Evolutionary conservation across 192 early-diverging fungal genomes (phyloP).

Genomic region (Mortierella alpina): DNA sequence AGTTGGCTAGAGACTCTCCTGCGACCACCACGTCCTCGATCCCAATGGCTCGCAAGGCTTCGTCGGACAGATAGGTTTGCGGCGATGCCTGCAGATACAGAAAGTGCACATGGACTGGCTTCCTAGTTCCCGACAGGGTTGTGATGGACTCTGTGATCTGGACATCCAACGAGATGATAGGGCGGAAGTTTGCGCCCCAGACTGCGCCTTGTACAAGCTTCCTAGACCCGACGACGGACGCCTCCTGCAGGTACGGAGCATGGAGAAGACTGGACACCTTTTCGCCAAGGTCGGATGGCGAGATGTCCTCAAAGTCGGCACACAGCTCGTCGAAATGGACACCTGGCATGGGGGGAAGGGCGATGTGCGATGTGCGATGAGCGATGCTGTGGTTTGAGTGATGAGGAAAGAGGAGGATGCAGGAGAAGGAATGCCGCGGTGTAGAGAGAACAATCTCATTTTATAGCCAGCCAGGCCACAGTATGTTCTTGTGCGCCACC

Average conservation of each 20-base stretch:
- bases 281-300: slow-evolving; percentile 7
- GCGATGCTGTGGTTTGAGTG: neutral
- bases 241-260: neutral
- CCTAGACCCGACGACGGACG: neutral
- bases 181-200: slow-evolving; percentile 16
- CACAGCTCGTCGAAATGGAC: slow-evolving; percentile 10
- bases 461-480: too few relatives aligned
- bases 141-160: slow-evolving; percentile 18
- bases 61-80: slow-evolving; percentile 23
- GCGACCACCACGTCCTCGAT: slow-evolving; percentile 29
- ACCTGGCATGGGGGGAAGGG: neutral
- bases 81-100: slow-evolving; percentile 19
- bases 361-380: neutral
- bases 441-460: too few relatives aligned
- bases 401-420: neutral
- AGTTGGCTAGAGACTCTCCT: slow-evolving; percentile 5
- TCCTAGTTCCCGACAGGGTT: slow-evolving; percentile 21
- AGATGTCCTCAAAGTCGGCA: slow-evolving; percentile 32
- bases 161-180: slow-evolving; percentile 26
- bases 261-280: neutral
- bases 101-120: slow-evolving; percentile 30
- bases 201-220: slow-evolving; percentile 14
- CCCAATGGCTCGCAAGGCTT: slow-evolving; percentile 20
- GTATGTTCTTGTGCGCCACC: too few relatives aligned
- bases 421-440: neutral